These are phyloP conservation scores for Coemansia sp. DNA, from an alignment of 192 early-diverging fungal species.

Conservation along the genomic window DNA sequence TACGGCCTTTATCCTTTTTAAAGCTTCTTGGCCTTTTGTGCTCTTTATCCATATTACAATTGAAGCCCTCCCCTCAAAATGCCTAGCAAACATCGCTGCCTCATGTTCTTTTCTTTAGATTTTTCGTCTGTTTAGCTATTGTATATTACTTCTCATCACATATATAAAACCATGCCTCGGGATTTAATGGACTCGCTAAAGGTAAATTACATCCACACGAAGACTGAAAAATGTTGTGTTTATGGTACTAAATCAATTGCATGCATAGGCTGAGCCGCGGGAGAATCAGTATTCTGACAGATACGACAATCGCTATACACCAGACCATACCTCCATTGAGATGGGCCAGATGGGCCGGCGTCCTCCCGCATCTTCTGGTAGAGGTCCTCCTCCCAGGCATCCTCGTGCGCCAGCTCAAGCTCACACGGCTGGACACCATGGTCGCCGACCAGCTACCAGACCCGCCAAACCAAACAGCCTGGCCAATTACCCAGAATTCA, in stretches of 20 bases:
- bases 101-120: background rate
- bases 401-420: constrained; percentile 2
- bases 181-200: constrained; percentile 11
- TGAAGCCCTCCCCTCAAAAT: background rate
- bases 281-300: background rate
- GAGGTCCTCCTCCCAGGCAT: background rate
- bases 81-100: constrained; percentile 1
- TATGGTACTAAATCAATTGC: background rate
- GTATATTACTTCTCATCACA: background rate
- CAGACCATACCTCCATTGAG: constrained; percentile 6
- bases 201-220: background rate
- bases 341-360: constrained; percentile 3
- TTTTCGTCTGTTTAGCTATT: background rate
- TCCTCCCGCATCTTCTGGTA: background rate
- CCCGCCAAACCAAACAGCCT: background rate
- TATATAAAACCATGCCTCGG: background rate
- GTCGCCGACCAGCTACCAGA: background rate
- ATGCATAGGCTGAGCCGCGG: background rate
- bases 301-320: background rate
- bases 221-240: background rate
- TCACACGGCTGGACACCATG: background rate
- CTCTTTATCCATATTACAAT: too few species aligned
- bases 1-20: background rate
- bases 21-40: background rate
- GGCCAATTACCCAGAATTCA: constrained; percentile 2